phyloP scores from a whole-genome alignment of 768 basidiomycete genomes.

The Sporobolomyces phaffii region DNA sequence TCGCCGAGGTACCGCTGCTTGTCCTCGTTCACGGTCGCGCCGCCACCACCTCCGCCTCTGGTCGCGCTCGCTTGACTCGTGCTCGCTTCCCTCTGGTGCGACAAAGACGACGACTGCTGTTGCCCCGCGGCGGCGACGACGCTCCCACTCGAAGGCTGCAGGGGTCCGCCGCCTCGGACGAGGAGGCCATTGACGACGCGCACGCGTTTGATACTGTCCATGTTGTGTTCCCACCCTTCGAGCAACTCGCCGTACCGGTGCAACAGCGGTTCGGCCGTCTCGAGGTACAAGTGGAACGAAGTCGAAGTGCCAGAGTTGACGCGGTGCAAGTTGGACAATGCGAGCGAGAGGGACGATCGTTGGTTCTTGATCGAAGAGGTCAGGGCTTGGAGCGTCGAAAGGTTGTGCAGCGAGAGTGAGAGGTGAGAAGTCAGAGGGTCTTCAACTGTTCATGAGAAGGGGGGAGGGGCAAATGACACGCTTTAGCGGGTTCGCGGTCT shows the following conservation, averaged over 20 bases:
- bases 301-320: slow-evolving; percentile 33
- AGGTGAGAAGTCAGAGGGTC: slow-evolving; percentile 33
- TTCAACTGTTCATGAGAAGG: neutral
- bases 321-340: slow-evolving; percentile 36
- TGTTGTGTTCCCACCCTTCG: slow-evolving; percentile 31
- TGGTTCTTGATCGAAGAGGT: slow-evolving; percentile 34
- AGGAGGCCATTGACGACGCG: slow-evolving; percentile 28
- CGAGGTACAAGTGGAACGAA: slow-evolving; percentile 29
- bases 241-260: slow-evolving; percentile 31
- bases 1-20: slow-evolving; percentile 40
- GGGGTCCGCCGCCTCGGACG: neutral
- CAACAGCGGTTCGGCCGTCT: slow-evolving; percentile 25
- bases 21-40: neutral
- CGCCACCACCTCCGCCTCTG: neutral
- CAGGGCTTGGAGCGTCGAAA: slow-evolving; percentile 32
- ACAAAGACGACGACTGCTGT: too few species aligned
- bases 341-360: slow-evolving; percentile 32
- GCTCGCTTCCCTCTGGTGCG: neutral
- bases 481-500: too few species aligned
- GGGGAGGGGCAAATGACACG: too few species aligned
- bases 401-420: slow-evolving; percentile 32
- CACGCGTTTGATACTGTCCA: slow-evolving; percentile 37
- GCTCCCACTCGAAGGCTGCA: too few species aligned
- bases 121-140: too few species aligned
- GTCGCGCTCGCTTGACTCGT: slow-evolving; percentile 9